phyloP scores from a whole-genome alignment of 257 asterid genomes.

The Penstemon barbatus region DNA sequence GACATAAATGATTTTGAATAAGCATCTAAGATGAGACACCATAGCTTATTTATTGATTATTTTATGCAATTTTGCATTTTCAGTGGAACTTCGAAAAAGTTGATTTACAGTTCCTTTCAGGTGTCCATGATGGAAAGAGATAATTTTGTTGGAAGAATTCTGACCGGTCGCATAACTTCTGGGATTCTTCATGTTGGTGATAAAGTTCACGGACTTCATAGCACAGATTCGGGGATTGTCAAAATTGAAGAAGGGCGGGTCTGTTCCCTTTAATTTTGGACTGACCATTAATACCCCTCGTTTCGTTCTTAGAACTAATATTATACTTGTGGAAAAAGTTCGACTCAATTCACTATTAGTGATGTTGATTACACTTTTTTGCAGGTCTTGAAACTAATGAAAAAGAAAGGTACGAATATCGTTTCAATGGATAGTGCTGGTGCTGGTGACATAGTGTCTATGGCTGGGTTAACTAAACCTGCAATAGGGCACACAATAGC shows the following conservation, averaged over 20 bases:
- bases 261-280: conserved; percentile 28
- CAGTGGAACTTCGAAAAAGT: conserved; percentile 42
- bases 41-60: background rate
- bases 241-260: conserved; percentile 99
- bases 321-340: background rate
- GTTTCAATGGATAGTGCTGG: conserved; percentile 85
- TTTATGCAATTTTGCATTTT: conserved; percentile 27
- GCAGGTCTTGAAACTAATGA: conserved; percentile 91
- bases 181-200: conserved; percentile 89
- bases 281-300: background rate
- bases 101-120: conserved; percentile 70
- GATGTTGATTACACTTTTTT: conserved; percentile 15
- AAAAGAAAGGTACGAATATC: conserved; percentile 78
- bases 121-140: conserved; percentile 99
- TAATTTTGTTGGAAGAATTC: conserved; percentile 86
- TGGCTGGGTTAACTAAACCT: conserved; percentile 88
- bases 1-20: background rate
- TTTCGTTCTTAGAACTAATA: background rate
- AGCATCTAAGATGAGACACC: background rate
- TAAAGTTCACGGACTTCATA: conserved; percentile 83
- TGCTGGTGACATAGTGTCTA: conserved; percentile 93
- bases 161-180: conserved; percentile 88
- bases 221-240: conserved; percentile 64
- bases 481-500: conserved; percentile 97
- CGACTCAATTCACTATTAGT: background rate